Conservation (phyloP, 345 rosid species). For the Conringia planisiliqua region DNA sequence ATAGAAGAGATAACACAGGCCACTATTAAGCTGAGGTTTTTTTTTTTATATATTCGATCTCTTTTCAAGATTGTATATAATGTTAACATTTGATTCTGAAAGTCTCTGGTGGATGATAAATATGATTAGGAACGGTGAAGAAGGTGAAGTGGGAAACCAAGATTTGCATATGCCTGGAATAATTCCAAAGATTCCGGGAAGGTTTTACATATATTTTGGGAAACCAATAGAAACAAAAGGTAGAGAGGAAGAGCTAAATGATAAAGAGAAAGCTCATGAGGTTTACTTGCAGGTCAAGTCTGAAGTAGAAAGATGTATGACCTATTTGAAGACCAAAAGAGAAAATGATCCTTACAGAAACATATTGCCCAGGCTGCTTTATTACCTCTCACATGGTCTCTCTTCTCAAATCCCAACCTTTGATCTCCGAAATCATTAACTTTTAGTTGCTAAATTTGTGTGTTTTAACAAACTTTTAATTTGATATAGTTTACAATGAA, state of each 20-base stretch:
- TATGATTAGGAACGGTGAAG: conserved; percentile 16
- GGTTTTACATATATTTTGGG: conserved; percentile 60
- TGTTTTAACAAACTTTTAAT: not conserved
- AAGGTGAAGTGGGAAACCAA: conserved; percentile 59
- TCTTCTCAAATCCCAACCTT: conserved; percentile 53
- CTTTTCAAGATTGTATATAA: not conserved
- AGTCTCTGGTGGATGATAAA: not conserved
- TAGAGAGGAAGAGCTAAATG: conserved; percentile 43
- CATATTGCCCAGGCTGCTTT: conserved; percentile 42
- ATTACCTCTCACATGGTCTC: conserved; percentile 43
- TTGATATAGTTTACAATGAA: not conserved
- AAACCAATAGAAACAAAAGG: conserved; percentile 75
- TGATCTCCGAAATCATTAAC: conserved; percentile 36
- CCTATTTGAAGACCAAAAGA: conserved; percentile 50
- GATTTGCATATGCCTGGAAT: conserved; percentile 49
- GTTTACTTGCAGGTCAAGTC: conserved; percentile 53
- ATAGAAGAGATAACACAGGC: conserved; percentile 41
- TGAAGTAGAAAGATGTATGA: conserved; percentile 53
- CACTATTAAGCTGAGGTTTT: conserved; percentile 44
- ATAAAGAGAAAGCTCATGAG: conserved; percentile 43
- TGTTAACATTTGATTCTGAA: conserved; percentile 1
- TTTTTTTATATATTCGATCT: conserved; percentile 25
- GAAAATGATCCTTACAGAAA: conserved; percentile 60
- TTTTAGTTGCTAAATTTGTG: not conserved
- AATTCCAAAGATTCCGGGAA: conserved; percentile 69